Evolutionary conservation across 1,284 basidiomycete species (phyloP).

Genomic region (Sphagnurus paluster): DNA sequence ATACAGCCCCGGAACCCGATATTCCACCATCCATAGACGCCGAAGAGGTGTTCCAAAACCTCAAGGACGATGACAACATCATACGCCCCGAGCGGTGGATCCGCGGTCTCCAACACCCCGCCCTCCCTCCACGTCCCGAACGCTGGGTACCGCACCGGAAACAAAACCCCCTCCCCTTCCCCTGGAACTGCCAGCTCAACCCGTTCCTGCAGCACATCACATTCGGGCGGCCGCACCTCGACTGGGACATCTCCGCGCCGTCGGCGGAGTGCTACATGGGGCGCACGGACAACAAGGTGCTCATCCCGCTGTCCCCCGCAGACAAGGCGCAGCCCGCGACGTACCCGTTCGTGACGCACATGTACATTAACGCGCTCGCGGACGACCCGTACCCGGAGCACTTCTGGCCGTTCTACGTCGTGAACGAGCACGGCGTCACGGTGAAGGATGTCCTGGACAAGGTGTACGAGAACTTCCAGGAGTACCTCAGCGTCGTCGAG

Average conservation of each 20-base stretch:
- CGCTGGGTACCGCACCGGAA: constrained; percentile 42
- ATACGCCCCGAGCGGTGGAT: constrained; percentile 49
- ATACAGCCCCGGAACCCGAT: constrained; percentile 19
- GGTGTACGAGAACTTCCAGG: constrained; percentile 46
- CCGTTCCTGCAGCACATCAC: constrained; percentile 49
- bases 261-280: constrained; percentile 25
- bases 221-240: constrained; percentile 43
- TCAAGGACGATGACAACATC: constrained; percentile 32
- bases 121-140: constrained; percentile 48
- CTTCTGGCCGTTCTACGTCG: constrained; percentile 54
- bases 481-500: constrained; percentile 42
- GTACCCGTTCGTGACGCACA: constrained; percentile 51
- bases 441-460: constrained; percentile 50
- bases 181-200: constrained; percentile 52
- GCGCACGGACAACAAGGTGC: constrained; percentile 21
- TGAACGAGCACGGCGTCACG: constrained; percentile 46
- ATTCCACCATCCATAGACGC: constrained; percentile 27
- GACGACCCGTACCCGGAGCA: constrained; percentile 46
- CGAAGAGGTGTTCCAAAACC: constrained; percentile 34
- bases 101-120: constrained; percentile 43
- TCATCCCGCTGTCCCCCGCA: constrained; percentile 32
- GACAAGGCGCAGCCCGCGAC: constrained; percentile 59
- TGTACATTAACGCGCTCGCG: constrained; percentile 52
- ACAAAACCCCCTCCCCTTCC: constrained; percentile 37
- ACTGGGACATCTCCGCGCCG: constrained; percentile 43